phyloP scores from a whole-genome alignment of 139 green algal species.

The Chlamydomonas sp. region DNA sequence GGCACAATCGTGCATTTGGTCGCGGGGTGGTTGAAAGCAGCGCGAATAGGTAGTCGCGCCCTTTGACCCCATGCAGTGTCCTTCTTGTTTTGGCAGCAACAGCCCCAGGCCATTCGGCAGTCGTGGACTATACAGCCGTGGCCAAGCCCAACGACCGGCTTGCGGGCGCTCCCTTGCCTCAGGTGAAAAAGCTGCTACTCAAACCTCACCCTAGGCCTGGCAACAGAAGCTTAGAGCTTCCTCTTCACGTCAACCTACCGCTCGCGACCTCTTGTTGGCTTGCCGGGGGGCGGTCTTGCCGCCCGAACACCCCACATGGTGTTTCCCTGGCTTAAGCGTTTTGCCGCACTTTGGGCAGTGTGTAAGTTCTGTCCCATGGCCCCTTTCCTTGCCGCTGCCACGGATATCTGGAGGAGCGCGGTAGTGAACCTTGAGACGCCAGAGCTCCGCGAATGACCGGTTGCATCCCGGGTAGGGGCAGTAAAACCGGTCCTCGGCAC shows the following conservation, averaged over 20 bases:
- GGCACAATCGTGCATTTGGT: not conserved
- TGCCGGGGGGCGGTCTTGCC: conserved; percentile 53
- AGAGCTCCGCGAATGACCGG: conserved; percentile 87
- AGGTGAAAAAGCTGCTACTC: not conserved
- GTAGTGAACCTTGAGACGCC: conserved; percentile 85
- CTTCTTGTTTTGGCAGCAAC: too few species aligned
- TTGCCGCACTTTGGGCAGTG: conserved; percentile 86
- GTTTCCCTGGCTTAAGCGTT: conserved; percentile 82
- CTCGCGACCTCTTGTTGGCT: conserved; percentile 38
- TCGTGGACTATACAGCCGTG: too few species aligned
- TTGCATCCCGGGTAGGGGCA: conserved; percentile 68
- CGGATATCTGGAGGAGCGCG: conserved; percentile 79
- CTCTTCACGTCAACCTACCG: conserved; percentile 27
- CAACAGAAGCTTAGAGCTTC: too few species aligned
- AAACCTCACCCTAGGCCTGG: not conserved
- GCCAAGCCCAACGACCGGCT: too few species aligned
- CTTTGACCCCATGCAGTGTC: too few species aligned
- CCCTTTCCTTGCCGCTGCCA: conserved; percentile 85
- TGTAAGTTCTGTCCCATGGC: conserved; percentile 84
- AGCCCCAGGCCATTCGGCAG: too few species aligned
- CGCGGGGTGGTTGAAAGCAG: not conserved
- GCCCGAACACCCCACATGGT: conserved; percentile 86
- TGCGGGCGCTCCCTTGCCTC: too few species aligned
- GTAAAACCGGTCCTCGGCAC: too few species aligned
- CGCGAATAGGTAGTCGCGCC: not conserved